A percentile compares a stretch with the other conserved stretches of the same genome.
These are phyloP conservation scores for Petunia secreta DNA, from an alignment of 257 asterid species.

Conservation along the genomic window DNA sequence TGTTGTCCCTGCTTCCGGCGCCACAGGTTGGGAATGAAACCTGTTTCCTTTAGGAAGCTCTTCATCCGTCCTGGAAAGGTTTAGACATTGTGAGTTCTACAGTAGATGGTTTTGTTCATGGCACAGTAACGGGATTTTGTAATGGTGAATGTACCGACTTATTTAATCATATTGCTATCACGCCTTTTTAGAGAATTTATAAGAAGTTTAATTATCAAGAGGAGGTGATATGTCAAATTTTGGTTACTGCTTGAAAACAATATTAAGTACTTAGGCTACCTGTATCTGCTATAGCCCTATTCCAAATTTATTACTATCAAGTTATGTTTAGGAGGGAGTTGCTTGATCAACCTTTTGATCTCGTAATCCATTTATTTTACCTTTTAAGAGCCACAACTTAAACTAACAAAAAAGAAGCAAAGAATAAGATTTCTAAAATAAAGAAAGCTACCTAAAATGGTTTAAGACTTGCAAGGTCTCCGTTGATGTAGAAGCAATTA, in stretches of 20 bases:
- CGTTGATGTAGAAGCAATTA: slow-evolving; percentile 70
- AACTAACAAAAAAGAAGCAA: too few relatives aligned
- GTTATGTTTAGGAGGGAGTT: background rate
- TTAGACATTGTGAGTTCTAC: slow-evolving; percentile 7
- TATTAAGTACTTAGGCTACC: background rate
- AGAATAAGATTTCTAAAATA: background rate
- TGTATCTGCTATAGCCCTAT: background rate
- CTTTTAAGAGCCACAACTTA: too few relatives aligned
- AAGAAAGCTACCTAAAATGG: background rate
- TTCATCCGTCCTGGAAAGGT: background rate
- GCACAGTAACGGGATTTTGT: slow-evolving; percentile 13
- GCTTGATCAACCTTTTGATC: too few relatives aligned
- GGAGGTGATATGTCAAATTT: background rate
- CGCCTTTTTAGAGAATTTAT: slow-evolving; percentile 8
- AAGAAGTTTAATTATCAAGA: background rate
- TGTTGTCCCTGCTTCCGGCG: background rate
- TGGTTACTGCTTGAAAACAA: background rate
- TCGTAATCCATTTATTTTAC: too few relatives aligned
- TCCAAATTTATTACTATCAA: background rate
- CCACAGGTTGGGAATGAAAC: slow-evolving; percentile 5
- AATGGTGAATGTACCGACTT: slow-evolving; percentile 12
- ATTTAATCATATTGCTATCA: slow-evolving; percentile 18
- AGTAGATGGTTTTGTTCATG: background rate
- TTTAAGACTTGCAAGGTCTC: slow-evolving; percentile 66
- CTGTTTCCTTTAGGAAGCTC: background rate